These are phyloP conservation scores for Akanthomyces muscarius DNA, from an alignment of 2,329 filamentous ascomycete species.

Conservation along the genomic window DNA sequence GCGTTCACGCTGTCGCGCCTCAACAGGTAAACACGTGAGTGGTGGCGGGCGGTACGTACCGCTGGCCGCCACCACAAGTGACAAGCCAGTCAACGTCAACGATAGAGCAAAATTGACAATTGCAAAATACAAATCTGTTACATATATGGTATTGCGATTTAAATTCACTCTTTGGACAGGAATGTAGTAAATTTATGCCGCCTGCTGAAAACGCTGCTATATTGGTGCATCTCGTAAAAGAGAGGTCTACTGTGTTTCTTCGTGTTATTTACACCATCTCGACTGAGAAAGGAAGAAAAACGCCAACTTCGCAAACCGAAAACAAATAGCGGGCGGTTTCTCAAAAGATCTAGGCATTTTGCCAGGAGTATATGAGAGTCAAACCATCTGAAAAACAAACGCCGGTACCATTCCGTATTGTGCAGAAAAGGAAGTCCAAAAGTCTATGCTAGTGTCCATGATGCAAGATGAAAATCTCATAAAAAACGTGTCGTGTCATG, in stretches of 20 bases:
- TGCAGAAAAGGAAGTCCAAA: slow-evolving; percentile 28
- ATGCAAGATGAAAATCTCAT: slow-evolving; percentile 30
- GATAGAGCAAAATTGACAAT: no score
- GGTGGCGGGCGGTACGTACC: slow-evolving; percentile 9
- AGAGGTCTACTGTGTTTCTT: slow-evolving; percentile 6
- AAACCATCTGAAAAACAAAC: slow-evolving; percentile 25
- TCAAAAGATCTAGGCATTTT: neutral
- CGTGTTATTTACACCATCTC: neutral
- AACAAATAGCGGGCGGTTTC: neutral
- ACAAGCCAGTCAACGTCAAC: no score
- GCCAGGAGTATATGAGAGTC: neutral
- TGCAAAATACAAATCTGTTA: no score
- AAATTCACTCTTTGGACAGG: neutral
- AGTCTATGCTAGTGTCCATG: slow-evolving; percentile 35
- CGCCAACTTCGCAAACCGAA: slow-evolving; percentile 21
- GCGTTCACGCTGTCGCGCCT: slow-evolving; percentile 16
- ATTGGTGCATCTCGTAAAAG: slow-evolving; percentile 5
- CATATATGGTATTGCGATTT: no score
- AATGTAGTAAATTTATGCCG: neutral
- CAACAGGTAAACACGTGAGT: slow-evolving; percentile 17
- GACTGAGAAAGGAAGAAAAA: slow-evolving; percentile 30
- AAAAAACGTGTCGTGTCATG: slow-evolving; percentile 29
- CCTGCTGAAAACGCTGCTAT: neutral
- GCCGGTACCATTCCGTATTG: slow-evolving; percentile 28
- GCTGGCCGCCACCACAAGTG: neutral